Percentiles rank a stretch among this genome's conserved stretches.
Conservation (phyloP, 2,329 filamentous ascomycete species). For the Setomelanomma holmii region DNA sequence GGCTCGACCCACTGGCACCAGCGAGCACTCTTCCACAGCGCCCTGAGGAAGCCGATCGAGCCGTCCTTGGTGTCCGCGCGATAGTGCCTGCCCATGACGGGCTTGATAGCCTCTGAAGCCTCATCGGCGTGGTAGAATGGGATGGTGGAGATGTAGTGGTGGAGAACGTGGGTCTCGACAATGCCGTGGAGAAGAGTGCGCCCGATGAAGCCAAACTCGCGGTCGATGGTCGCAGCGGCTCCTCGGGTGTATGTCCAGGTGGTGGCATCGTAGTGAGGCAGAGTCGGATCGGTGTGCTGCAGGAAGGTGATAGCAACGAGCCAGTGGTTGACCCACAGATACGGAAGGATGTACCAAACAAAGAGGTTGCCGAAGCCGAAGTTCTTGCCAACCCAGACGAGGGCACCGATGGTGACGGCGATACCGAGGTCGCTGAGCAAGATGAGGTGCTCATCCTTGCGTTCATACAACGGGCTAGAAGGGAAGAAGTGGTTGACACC, state of each 20-base stretch:
- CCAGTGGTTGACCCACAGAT: constrained; percentile 99
- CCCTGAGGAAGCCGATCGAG: constrained; percentile 78
- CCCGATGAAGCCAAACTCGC: constrained; percentile 95
- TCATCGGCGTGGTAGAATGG: constrained; percentile 97
- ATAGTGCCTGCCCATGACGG: constrained; percentile 95
- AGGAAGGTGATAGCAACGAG: constrained; percentile 97
- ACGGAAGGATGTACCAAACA: constrained; percentile 95
- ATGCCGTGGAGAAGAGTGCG: constrained; percentile 92
- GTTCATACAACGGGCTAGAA: constrained; percentile 86
- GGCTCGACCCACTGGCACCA: constrained; percentile 99
- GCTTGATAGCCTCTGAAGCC: constrained; percentile 91
- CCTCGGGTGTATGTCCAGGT: constrained; percentile 94
- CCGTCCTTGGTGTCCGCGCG: constrained; percentile 81
- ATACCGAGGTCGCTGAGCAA: constrained; percentile 83
- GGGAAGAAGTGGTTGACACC: constrained; percentile 97
- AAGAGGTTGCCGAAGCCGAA: constrained; percentile 87
- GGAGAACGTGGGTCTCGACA: constrained; percentile 95
- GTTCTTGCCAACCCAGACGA: constrained; percentile 74
- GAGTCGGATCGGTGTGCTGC: constrained; percentile 93
- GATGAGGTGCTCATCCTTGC: constrained; percentile 87
- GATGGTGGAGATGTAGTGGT: constrained; percentile 96
- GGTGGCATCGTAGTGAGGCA: constrained; percentile 87
- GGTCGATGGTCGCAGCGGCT: constrained; percentile 93
- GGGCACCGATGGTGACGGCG: constrained; percentile 64
- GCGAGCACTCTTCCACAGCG: constrained; percentile 80